phyloP scores from a whole-genome alignment of 2,329 filamentous ascomycete genomes.

The Fusarium graminum region DNA sequence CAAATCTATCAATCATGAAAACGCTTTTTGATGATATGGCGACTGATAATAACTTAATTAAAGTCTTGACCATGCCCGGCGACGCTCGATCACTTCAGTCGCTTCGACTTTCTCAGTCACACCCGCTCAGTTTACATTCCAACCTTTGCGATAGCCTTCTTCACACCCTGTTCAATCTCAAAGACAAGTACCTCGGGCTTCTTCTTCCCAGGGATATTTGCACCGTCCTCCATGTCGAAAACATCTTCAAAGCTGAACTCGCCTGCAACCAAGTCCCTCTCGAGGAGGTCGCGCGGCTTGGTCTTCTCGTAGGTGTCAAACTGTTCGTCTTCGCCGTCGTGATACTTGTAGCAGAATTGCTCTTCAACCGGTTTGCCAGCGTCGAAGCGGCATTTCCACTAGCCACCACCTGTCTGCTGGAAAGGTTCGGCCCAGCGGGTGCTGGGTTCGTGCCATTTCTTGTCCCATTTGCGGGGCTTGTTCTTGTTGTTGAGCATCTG shows the following conservation, averaged over 20 bases:
- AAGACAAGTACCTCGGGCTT: conserved; percentile 16
- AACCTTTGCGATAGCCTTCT: conserved; percentile 37
- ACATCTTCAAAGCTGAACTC: conserved; percentile 32
- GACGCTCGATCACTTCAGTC: neutral
- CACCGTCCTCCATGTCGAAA: conserved; percentile 5
- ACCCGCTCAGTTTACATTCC: neutral
- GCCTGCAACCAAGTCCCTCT: neutral
- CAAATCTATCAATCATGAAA: conserved; percentile 16
- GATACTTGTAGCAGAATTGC: conserved; percentile 37
- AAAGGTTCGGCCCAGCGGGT: conserved; percentile 34
- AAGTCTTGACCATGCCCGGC: neutral
- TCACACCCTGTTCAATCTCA: conserved; percentile 24
- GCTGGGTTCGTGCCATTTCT: conserved; percentile 41
- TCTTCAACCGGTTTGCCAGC: conserved; percentile 32
- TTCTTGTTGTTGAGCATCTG: conserved; percentile 12
- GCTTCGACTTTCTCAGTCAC: neutral
- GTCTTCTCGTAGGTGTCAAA: neutral
- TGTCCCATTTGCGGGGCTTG: conserved; percentile 31
- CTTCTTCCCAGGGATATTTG: conserved; percentile 1
- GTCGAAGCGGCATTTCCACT: conserved; percentile 48
- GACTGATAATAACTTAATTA: neutral
- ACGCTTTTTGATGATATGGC: conserved; percentile 14
- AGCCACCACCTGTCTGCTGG: conserved; percentile 43
- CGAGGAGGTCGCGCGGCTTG: conserved; percentile 1
- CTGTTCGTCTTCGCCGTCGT: neutral